A percentile compares a stretch with the other conserved stretches of the same genome.
Conservation (phyloP, 23 red algal genomes). For the Chondrus crispus region DNA sequence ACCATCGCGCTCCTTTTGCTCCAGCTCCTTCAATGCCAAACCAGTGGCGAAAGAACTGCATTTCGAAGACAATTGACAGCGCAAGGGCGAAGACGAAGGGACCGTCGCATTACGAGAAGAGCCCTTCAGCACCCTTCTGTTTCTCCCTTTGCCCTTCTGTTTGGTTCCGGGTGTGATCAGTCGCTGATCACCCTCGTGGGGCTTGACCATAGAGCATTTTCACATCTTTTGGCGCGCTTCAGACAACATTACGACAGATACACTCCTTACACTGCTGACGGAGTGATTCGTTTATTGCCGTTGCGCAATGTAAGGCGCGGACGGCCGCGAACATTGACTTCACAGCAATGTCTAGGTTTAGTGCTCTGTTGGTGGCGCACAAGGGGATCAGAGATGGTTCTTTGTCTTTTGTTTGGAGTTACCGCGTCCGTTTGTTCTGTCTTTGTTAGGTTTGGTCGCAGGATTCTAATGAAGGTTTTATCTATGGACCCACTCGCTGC, state of each 20-base stretch:
- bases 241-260: background rate
- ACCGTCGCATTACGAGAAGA: too few species aligned
- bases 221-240: background rate
- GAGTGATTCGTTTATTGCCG: background rate
- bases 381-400: background rate
- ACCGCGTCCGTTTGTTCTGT: background rate
- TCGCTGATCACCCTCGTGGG: background rate
- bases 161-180: background rate
- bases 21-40: too few species aligned
- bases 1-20: too few species aligned
- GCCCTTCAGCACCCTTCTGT: too few species aligned
- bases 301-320: background rate
- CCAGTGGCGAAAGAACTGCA: too few species aligned
- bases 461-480: background rate
- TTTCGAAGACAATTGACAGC: too few species aligned
- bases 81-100: too few species aligned
- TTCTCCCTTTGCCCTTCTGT: background rate
- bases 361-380: background rate
- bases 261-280: background rate
- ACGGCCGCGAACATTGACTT: background rate
- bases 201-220: background rate
- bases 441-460: background rate
- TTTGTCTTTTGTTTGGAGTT: constrained; percentile 19
- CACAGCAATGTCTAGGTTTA: background rate
- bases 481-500: background rate